phyloP scores from a whole-genome alignment of 2,329 filamentous ascomycete genomes.

The Epicoccum nigrum region DNA sequence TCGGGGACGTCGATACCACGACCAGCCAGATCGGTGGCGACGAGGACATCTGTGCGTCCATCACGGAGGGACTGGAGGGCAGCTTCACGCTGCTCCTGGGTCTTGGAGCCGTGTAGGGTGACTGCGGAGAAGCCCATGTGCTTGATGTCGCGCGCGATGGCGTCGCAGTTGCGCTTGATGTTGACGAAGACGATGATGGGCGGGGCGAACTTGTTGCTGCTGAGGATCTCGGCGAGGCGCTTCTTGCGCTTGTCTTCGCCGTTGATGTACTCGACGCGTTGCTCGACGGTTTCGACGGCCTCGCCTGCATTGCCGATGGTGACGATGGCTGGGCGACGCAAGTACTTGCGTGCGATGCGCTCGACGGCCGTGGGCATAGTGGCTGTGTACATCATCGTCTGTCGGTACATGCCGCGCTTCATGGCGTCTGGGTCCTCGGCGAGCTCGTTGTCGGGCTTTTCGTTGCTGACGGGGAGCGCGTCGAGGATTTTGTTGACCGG shows the following conservation, averaged over 20 bases:
- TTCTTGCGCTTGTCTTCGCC: slow-evolving; percentile 98
- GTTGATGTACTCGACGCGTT: slow-evolving; percentile 87
- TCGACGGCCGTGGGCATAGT: slow-evolving; percentile 95
- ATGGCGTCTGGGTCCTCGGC: slow-evolving; percentile 88
- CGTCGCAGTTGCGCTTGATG: slow-evolving; percentile 98
- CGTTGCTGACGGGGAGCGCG: slow-evolving; percentile 87
- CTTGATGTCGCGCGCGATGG: slow-evolving; percentile 91
- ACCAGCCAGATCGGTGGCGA: slow-evolving; percentile 93
- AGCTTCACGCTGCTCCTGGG: slow-evolving; percentile 95
- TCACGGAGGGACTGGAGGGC: slow-evolving; percentile 84
- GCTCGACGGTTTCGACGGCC: slow-evolving; percentile 96
- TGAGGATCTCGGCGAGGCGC: slow-evolving; percentile 87
- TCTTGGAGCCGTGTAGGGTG: slow-evolving; percentile 93
- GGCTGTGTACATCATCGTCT: slow-evolving; percentile 99
- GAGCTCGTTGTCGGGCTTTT: slow-evolving; percentile 92
- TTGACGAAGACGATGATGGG: slow-evolving; percentile 99
- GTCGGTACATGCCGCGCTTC: slow-evolving; percentile 83
- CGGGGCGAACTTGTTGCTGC: slow-evolving; percentile 77
- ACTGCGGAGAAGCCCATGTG: slow-evolving; percentile 89
- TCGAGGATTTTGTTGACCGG: slow-evolving; percentile 97
- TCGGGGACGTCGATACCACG: slow-evolving; percentile 98
- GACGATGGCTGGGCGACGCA: slow-evolving; percentile 89
- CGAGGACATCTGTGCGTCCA: slow-evolving; percentile 82
- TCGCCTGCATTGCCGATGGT: slow-evolving; percentile 94
- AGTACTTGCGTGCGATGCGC: slow-evolving; percentile 95